phyloP scores from a whole-genome alignment of 129 eudicot genomes.

The Silybum marianum region DNA sequence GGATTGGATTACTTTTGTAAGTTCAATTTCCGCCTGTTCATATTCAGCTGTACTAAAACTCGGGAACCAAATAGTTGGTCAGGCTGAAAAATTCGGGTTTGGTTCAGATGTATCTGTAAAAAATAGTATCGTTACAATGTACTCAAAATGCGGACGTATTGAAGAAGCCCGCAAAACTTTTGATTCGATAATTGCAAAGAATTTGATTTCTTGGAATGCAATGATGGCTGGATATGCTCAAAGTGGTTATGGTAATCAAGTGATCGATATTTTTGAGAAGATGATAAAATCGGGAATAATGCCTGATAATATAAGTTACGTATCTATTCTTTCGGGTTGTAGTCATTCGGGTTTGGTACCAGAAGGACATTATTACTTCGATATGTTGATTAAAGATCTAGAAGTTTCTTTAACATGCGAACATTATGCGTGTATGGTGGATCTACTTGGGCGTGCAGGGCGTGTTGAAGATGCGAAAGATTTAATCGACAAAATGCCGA shows the following conservation, averaged over 20 bases:
- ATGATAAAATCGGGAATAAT: constrained; percentile 37
- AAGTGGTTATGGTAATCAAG: constrained; percentile 48
- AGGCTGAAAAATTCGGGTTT: constrained; percentile 49
- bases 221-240: constrained; percentile 60
- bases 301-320: constrained; percentile 51
- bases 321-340: constrained; percentile 56
- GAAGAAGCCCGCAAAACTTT: constrained; percentile 41
- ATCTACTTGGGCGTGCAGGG: constrained; percentile 59
- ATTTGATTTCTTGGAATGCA: constrained; percentile 58
- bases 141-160: constrained; percentile 52
- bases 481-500: constrained; percentile 46
- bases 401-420: constrained; percentile 40
- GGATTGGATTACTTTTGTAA: constrained; percentile 48
- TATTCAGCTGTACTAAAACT: constrained; percentile 44
- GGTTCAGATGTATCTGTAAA: constrained; percentile 40
- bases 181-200: constrained; percentile 42
- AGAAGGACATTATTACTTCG: constrained; percentile 48
- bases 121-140: constrained; percentile 49
- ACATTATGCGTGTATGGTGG: constrained; percentile 58
- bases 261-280: constrained; percentile 39
- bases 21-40: constrained; percentile 43
- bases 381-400: constrained; percentile 39
- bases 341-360: constrained; percentile 54
- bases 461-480: constrained; percentile 43
- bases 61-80: constrained; percentile 49